phyloP scores from a whole-genome alignment of 2,329 filamentous ascomycete species.

The Arthroderma uncinatum region DNA sequence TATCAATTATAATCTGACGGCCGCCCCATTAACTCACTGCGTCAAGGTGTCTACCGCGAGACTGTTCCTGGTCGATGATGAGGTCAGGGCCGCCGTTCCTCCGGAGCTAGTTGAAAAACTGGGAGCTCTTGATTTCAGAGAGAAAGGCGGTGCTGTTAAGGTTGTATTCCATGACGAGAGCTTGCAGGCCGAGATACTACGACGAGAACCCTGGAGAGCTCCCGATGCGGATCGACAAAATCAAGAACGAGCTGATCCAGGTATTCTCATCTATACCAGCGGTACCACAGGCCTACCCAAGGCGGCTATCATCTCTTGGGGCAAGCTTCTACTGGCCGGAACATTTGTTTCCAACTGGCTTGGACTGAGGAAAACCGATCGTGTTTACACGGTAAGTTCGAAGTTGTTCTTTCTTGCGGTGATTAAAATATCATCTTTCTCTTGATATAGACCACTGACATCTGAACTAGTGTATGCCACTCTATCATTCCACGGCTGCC shows the following conservation, averaged over 20 bases:
- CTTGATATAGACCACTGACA: conserved; percentile 4
- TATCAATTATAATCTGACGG: conserved; percentile 75
- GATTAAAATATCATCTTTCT: not conserved
- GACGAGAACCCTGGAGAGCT: conserved; percentile 44
- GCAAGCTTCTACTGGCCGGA: conserved; percentile 48
- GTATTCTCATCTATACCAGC: conserved; percentile 70
- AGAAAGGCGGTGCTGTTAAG: conserved; percentile 38
- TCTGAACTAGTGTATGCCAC: conserved; percentile 60
- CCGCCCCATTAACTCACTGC: conserved; percentile 62
- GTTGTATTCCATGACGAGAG: conserved; percentile 53
- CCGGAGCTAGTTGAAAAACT: conserved; percentile 34
- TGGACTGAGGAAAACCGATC: conserved; percentile 49
- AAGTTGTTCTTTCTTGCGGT: not conserved
- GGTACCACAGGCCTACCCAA: conserved; percentile 80
- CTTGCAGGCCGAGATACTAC: conserved; percentile 44
- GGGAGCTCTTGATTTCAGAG: conserved; percentile 27
- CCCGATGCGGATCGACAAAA: conserved; percentile 48
- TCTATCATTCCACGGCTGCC: conserved; percentile 73
- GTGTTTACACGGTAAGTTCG: conserved; percentile 60
- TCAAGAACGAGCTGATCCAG: conserved; percentile 46
- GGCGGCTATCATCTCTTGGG: conserved; percentile 64
- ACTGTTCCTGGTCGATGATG: conserved; percentile 60
- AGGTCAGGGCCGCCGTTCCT: conserved; percentile 44
- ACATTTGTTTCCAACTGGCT: conserved; percentile 47
- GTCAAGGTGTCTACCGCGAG: conserved; percentile 55